Conservation (phyloP, 345 rosid species). For the Eucalyptus paniculata region DNA sequence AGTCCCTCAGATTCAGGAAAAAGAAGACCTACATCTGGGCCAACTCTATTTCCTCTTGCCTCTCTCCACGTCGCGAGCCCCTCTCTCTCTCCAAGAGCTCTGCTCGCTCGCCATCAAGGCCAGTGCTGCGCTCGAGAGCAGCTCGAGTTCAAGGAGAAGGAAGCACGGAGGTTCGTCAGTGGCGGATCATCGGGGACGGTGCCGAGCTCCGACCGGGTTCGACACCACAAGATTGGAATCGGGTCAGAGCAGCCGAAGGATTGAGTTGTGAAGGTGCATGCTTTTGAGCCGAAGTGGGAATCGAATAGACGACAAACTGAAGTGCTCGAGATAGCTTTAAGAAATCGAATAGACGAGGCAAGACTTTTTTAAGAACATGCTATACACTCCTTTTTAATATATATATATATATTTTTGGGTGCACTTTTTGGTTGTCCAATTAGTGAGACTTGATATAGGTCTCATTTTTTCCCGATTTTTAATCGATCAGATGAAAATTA, state of each 20-base stretch:
- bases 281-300: background rate
- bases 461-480: too few relatives aligned
- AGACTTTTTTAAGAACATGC: too few relatives aligned
- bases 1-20: background rate
- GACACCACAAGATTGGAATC: background rate
- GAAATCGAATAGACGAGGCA: too few relatives aligned
- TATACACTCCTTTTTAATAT: too few relatives aligned
- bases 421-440: too few relatives aligned
- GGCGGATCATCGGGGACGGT: background rate
- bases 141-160: background rate
- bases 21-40: background rate
- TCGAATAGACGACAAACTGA: background rate
- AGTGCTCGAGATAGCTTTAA: too few relatives aligned
- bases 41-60: constrained; percentile 45
- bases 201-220: background rate
- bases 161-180: background rate
- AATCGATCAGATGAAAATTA: too few relatives aligned
- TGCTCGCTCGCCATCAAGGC: background rate
- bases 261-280: background rate
- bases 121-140: background rate
- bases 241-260: background rate
- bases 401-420: too few relatives aligned
- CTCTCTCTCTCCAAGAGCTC: background rate
- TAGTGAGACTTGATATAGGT: too few relatives aligned
- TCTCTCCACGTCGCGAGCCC: constrained; percentile 29